These are phyloP conservation scores for Tephrocybe sp. DNA, from an alignment of 768 basidiomycete genomes.

Conservation along the genomic window DNA sequence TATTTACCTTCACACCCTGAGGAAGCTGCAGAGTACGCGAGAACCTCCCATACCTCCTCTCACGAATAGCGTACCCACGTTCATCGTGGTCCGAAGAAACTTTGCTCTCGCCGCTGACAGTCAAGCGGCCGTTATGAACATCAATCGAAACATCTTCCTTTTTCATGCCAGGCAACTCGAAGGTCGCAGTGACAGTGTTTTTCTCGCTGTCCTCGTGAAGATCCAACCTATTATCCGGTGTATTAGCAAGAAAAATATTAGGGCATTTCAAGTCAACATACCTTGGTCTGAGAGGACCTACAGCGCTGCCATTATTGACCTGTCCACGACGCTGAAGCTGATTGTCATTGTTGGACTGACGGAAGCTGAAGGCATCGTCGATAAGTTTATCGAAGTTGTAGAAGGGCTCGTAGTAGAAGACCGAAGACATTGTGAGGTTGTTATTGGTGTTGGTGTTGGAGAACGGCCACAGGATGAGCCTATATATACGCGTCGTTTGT, in stretches of 20 bases:
- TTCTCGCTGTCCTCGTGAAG: slow-evolving; percentile 40
- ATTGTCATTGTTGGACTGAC: slow-evolving; percentile 1
- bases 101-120: slow-evolving; percentile 42
- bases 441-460: too few species aligned
- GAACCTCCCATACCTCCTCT: too few species aligned
- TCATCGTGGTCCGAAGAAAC: slow-evolving; percentile 30
- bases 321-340: slow-evolving; percentile 11
- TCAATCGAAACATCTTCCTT: slow-evolving; percentile 48
- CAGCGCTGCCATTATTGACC: slow-evolving; percentile 4
- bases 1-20: too few species aligned
- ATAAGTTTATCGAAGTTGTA: slow-evolving; percentile 43
- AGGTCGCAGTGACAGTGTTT: slow-evolving; percentile 45
- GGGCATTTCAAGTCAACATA: not conserved
- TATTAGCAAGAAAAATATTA: not conserved
- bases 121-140: slow-evolving; percentile 43
- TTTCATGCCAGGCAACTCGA: slow-evolving; percentile 55
- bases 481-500: too few species aligned
- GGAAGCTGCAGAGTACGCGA: too few species aligned
- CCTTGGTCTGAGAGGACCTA: slow-evolving; percentile 22
- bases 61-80: slow-evolving; percentile 34
- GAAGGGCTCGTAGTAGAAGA: slow-evolving; percentile 17
- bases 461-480: too few species aligned
- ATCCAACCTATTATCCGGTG: slow-evolving; percentile 46
- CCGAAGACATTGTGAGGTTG: not conserved
- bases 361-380: slow-evolving; percentile 34